Percentiles rank a stretch among this genome's conserved stretches.
Evolutionary conservation across 495 filamentous ascomycete species (phyloP).

Genomic region (Tuber calosporum): DNA sequence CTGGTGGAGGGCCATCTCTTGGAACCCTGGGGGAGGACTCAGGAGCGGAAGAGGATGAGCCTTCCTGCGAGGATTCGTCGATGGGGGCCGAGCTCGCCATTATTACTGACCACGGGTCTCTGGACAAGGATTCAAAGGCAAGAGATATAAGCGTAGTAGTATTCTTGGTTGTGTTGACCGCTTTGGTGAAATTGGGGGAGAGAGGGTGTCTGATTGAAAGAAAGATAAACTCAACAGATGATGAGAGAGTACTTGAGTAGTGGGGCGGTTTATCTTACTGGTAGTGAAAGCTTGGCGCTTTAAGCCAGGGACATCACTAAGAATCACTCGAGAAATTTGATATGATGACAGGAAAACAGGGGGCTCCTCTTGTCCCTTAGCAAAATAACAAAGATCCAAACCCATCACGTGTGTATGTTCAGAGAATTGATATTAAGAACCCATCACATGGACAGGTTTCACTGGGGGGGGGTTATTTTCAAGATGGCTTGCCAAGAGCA

Average conservation of each 20-base stretch:
- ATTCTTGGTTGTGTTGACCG: neutral
- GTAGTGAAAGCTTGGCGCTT: neutral
- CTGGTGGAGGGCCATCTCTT: constrained; percentile 48
- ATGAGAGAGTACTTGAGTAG: neutral
- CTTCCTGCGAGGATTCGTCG: neutral
- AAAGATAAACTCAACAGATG: neutral
- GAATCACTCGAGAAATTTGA: neutral
- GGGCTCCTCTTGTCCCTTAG: too few species aligned
- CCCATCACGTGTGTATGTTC: neutral
- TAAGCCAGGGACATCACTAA: neutral
- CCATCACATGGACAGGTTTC: neutral
- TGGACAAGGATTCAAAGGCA: neutral
- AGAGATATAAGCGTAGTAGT: neutral
- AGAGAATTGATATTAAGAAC: too few species aligned
- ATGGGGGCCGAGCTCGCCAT: neutral
- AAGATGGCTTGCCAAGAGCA: neutral
- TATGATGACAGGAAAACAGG: neutral
- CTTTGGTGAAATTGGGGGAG: neutral
- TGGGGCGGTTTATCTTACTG: neutral
- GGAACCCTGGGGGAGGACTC: neutral
- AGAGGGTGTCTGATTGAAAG: neutral
- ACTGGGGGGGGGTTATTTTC: neutral
- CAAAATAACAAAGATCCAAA: too few species aligned
- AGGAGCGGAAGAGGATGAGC: neutral
- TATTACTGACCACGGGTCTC: neutral